Evolutionary conservation across 106 monocot species (phyloP), one percentile per base, ranked within the genome.

Genomic region (Iris macrosiphon): DNA sequence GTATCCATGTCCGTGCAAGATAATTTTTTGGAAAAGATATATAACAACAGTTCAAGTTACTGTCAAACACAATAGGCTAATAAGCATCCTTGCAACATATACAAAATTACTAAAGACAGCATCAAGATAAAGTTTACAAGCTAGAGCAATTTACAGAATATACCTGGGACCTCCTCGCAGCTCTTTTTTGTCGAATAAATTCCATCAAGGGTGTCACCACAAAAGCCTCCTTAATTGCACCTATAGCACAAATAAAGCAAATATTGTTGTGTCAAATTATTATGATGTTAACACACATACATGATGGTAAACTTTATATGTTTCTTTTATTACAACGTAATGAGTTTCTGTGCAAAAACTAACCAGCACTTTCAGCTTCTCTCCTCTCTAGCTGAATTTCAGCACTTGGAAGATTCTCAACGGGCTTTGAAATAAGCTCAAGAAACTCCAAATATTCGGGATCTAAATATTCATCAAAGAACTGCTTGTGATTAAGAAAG

Each of bases 301-400:
- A n/a, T n/a, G n/a, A n/a, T n/a, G n/a, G n/a, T n/a, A n/a, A n/a
- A n/a, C n/a, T n/a, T n/a, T n/a, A n/a, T n/a, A n/a, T n/a, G n/a
- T n/a, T n/a, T n/a, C n/a, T n/a, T n/a, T n/a, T n/a, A n/a, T n/a
- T n/a, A n/a, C n/a, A n/a, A n/a, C n/a, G n/a, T n/a, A n/a, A n/a
- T n/a, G n/a, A n/a, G n/a, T n/a, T n/a, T n/a, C n/a, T n/a, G n/a
- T n/a, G n/a, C 41, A 52, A 52, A 11, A 55, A 63, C 65, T 73
- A 40, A 86, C 86, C 77, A 52, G 80, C 76, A 64, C 69, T 61
- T 74, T 80, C 86, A 55, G 86, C 66, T 86, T 86, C 86, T 52
- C 49, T 80, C 60, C 74, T 86, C 61, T 86, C 80, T 25, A 86
- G 65, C 50, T 86, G 86, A 67, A 86, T 74, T 67, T 86, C 86